phyloP scores from a whole-genome alignment of 192 early-diverging fungal genomes.

The Funneliformis geosporum region DNA sequence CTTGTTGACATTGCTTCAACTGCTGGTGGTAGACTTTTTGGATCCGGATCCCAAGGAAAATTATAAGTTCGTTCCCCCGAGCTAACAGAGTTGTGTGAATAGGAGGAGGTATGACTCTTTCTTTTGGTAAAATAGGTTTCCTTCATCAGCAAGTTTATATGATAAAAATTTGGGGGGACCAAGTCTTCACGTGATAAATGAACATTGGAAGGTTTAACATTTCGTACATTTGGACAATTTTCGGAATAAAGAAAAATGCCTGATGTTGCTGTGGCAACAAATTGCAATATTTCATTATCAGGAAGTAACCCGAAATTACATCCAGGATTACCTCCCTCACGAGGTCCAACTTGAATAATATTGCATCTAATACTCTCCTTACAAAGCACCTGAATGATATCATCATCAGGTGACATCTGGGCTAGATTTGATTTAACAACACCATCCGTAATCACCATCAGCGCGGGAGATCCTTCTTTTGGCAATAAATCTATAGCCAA shows the following conservation, averaged over 20 bases:
- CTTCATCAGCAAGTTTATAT: constrained; percentile 48
- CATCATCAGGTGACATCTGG: constrained; percentile 45
- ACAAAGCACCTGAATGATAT: constrained; percentile 60
- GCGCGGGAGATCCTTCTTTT: constrained; percentile 43
- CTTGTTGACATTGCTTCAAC: constrained; percentile 61
- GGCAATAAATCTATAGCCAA: constrained; percentile 52
- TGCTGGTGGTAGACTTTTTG: constrained; percentile 57
- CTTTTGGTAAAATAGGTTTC: constrained; percentile 44
- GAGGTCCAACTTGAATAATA: constrained; percentile 72
- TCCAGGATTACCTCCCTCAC: constrained; percentile 63
- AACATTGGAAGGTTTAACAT: constrained; percentile 2
- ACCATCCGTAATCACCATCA: constrained; percentile 73
- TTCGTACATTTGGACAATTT: constrained; percentile 52
- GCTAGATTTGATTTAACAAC: constrained; percentile 73
- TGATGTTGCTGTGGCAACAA: constrained; percentile 64
- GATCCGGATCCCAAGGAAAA: constrained; percentile 74
- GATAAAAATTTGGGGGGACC: constrained; percentile 56
- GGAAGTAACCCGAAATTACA: constrained; percentile 75
- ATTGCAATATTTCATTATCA: constrained; percentile 74
- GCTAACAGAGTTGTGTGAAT: constrained; percentile 37
- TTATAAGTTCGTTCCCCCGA: constrained; percentile 42
- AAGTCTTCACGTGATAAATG: neutral
- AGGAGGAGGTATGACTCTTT: constrained; percentile 34
- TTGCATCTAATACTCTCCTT: constrained; percentile 65
- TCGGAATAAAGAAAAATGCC: constrained; percentile 72